Base-by-base conservation (phyloP, 2,329 filamentous ascomycete genomes). In the Trichoderma atrobrunneum region DNA sequence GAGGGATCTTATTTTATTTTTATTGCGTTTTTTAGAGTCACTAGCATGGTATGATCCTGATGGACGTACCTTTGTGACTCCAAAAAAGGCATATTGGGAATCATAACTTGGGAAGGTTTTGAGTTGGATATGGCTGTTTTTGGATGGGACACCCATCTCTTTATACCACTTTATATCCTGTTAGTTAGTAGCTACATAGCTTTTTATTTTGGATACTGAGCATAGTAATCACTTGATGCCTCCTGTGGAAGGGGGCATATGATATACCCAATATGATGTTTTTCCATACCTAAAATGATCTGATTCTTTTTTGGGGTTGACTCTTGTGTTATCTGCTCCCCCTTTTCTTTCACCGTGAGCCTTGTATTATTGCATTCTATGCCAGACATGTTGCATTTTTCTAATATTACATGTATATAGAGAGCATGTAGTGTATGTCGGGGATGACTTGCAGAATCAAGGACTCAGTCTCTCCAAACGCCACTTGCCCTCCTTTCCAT, bases 381-480 rank as follows among this genome's bases (percentile, higher is more conserved):
- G 10, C 26, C 26, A 34, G 43, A 60, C 60, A 60, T 60, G 10
- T 34, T 68, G 54, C 39, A 60, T 68, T 60, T 60, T 30, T 68
- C 65, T 68, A 67, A 43, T 18, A 14, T 28, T 59, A 59, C 64
- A 68, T 60, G 65, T 30, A 39, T 30, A 68, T 24, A 59, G 5
- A 28, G 56, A 67, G 30, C 24, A 43, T 65, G 28, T 24, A 51
- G 7, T 48, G 43, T 5, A 32, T 30, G 28, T 28, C 59, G 10
- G 7, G 11, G 32, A 18, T 16, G 12, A n/a, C 12, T 60, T 60
- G 32, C 16, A 26, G 21, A 59, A 21, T 77, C 78, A 95, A 21
- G 93, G 93, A 78, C 92, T 95, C 80, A 95, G 80, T 77, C 93
- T 89, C 77, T 93, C 87, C 76, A 96, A 82, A 78, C 82, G 87